Conservation (phyloP, 2,329 filamentous ascomycete genomes). For the Sporothrix dimorphospora region DNA sequence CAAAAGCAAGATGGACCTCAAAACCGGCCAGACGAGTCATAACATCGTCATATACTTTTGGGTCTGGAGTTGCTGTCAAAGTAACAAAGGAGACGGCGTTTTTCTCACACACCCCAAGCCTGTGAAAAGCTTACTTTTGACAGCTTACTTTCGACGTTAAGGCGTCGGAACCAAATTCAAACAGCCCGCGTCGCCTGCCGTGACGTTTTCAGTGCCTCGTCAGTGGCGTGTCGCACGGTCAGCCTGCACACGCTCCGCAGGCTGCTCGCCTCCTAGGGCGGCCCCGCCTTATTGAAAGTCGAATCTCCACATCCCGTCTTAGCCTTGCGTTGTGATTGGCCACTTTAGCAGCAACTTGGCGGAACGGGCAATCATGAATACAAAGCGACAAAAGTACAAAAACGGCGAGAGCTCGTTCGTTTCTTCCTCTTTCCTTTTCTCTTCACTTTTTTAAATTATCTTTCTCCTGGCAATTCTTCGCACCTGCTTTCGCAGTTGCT, state of each 20-base stretch:
- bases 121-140: neutral
- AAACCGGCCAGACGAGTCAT: too few species aligned
- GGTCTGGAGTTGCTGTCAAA: too few species aligned
- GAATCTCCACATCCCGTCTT: neutral
- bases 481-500: neutral
- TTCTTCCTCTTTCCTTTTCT: neutral
- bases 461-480: too few species aligned
- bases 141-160: neutral
- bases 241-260: neutral
- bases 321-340: conserved; percentile 1
- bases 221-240: neutral
- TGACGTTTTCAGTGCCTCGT: neutral
- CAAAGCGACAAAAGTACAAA: neutral
- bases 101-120: neutral
- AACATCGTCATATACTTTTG: too few species aligned
- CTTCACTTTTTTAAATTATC: neutral
- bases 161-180: neutral
- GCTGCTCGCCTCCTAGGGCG: too few species aligned
- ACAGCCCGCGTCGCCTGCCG: neutral
- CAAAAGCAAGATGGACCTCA: too few species aligned
- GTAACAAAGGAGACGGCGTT: neutral
- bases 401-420: neutral
- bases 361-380: neutral
- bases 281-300: neutral
- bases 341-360: conserved; percentile 21